phyloP scores from a whole-genome alignment of 2,329 filamentous ascomycete genomes.

The Aspergillus aculeatus region DNA sequence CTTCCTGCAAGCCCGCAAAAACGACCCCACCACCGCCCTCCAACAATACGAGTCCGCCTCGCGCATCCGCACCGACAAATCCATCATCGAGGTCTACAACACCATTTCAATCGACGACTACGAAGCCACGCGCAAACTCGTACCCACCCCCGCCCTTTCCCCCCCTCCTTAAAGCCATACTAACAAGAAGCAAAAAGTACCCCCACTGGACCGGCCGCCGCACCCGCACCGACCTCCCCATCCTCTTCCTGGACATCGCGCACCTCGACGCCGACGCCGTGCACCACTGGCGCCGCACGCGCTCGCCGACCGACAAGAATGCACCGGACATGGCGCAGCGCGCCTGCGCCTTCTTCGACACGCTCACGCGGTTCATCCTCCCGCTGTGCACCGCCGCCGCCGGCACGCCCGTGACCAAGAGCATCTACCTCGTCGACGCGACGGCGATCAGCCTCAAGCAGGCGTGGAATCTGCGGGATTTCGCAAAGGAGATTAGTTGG shows the following conservation, averaged over 20 bases:
- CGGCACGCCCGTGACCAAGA: constrained; percentile 18
- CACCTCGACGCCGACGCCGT: constrained; percentile 14
- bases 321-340: constrained; percentile 22
- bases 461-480: constrained; percentile 21
- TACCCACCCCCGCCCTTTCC: constrained; percentile 1
- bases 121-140: constrained; percentile 20
- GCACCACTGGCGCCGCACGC: constrained; percentile 18
- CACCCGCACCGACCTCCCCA: constrained; percentile 20
- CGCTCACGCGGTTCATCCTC: constrained; percentile 22
- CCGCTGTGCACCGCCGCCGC: constrained; percentile 24
- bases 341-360: constrained; percentile 19
- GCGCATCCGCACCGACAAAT: constrained; percentile 17
- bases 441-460: constrained; percentile 21
- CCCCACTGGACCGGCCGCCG: constrained; percentile 29
- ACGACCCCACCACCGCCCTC: constrained; percentile 15
- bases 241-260: constrained; percentile 21
- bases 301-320: background rate
- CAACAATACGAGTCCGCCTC: constrained; percentile 17
- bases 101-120: constrained; percentile 18
- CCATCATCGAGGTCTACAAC: constrained; percentile 18
- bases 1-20: constrained; percentile 19
- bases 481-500: constrained; percentile 24
- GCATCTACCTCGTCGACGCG: constrained; percentile 24
- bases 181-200: constrained; percentile 16
- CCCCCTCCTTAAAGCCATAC: background rate